Base-by-base conservation (phyloP, 331 rosid genomes). In the Acacia concinna region DNA sequence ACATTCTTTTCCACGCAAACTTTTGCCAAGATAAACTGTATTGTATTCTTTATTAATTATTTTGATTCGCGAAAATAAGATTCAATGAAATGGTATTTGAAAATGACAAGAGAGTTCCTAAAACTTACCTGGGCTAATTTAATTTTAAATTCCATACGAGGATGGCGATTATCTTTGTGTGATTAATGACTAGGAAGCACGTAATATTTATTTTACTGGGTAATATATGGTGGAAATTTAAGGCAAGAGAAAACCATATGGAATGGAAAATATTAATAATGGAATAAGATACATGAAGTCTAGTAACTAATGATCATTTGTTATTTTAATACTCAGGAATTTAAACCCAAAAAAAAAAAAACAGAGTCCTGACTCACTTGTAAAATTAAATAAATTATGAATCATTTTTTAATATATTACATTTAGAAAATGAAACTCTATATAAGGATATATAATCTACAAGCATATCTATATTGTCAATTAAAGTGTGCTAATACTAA, bases 391-490 rank as follows among this genome's bases (percentile, higher is more conserved):
- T 49, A 49, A 5, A 4, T 49, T 18, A 49, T 43, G 47, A 38
- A 38, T 38, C 7, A 38, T 38, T 9, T 38, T 2, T 38, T 38
- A 6, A 38, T 8, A 38, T 38, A 8, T 38, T 38, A 8, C 41
- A 9, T 2, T 38, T 38, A 8, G 12, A 37, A 37, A 37, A 37
- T 37, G 2, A 37, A 37, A 37, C 41, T 37, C 8, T 8, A 5
- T 37, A 37, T 35, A 1, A 37, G 0, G 1, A 37, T 7, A 0
- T 0, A 1, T n/a, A 34, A 0, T 34, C 4, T 34, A 37, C 0
- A 7, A 37, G 11, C 1, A 37, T 37, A 10, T 37, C 1, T 10
- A 41, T 41, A 41, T 12, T 41, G 46, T 41, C 1, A 10, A 15
- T 46, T 18, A 20, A 6, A 20, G 52, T 46, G 51, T 46, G 1